These are phyloP conservation scores for Coriaria nepalensis DNA, from an alignment of 306 rosid species.

Conservation along the genomic window DNA sequence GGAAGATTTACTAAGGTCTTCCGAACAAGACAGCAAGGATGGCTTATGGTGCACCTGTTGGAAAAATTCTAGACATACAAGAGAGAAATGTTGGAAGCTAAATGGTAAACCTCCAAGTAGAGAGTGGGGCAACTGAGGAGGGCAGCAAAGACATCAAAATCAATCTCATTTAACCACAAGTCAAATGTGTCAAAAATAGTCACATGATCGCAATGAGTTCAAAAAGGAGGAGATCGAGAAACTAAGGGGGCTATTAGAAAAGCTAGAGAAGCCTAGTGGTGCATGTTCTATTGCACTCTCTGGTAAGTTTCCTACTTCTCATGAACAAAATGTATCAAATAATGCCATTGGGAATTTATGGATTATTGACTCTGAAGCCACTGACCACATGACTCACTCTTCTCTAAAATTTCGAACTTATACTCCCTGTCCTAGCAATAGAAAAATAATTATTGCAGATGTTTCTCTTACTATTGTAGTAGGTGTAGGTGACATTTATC, in stretches of 20 bases:
- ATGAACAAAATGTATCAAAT: too few relatives aligned
- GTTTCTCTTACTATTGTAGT: neutral
- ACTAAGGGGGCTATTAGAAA: neutral
- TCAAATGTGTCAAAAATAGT: neutral
- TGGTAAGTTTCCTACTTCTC: too few relatives aligned
- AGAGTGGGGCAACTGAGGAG: neutral
- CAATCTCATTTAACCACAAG: neutral
- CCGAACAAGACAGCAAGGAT: neutral
- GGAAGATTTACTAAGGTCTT: neutral
- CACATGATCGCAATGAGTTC: neutral
- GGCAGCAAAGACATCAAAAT: neutral
- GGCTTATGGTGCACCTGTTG: neutral
- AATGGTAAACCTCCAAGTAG: neutral
- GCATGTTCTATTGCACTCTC: too few relatives aligned
- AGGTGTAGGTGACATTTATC: neutral
- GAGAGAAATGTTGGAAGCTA: slow-evolving; percentile 1
- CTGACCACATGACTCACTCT: slow-evolving; percentile 1
- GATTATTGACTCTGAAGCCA: neutral
- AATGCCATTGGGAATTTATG: neutral
- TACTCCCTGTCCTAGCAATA: neutral
- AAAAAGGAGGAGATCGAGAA: neutral
- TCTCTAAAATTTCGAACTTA: neutral
- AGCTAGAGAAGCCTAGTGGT: neutral
- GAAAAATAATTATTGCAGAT: neutral
- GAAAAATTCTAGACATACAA: neutral